phyloP scores from a whole-genome alignment of 306 rosid genomes.

The Inga leiocalycina region DNA sequence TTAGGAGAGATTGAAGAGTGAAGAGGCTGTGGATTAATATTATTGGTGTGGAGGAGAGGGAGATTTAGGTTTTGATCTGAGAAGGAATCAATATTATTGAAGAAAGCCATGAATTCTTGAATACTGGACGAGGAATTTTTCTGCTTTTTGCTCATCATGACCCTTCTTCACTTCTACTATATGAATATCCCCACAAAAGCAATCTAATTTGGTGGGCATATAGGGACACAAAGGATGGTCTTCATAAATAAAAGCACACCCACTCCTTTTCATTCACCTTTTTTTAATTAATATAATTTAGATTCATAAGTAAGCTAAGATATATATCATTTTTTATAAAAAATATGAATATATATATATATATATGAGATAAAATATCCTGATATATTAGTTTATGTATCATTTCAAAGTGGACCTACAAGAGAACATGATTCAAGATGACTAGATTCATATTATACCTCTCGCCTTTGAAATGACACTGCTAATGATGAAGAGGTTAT shows the following conservation, averaged over 20 bases:
- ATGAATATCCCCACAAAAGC: not conserved
- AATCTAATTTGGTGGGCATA: not conserved
- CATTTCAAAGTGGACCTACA: not conserved
- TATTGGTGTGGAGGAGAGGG: slow-evolving; percentile 15
- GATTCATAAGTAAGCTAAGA: not conserved
- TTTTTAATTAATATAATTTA: not conserved
- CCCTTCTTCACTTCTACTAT: slow-evolving; percentile 15
- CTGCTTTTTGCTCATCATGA: slow-evolving; percentile 26
- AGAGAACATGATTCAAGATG: not conserved
- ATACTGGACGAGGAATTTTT: slow-evolving; percentile 24
- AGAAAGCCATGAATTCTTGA: slow-evolving; percentile 36
- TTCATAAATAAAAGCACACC: not conserved
- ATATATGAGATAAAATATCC: not conserved
- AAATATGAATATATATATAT: not conserved
- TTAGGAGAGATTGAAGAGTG: slow-evolving; percentile 28
- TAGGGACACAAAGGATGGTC: slow-evolving; percentile 15
- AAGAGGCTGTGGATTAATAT: slow-evolving; percentile 22
- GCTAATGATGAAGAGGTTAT: not conserved
- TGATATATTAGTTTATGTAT: not conserved
- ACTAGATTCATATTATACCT: not conserved
- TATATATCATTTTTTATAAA: no score
- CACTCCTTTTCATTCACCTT: slow-evolving; percentile 11
- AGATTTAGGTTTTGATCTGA: slow-evolving; percentile 30
- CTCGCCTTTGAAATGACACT: not conserved
- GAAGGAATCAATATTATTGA: slow-evolving; percentile 1